Evolutionary conservation across 2,329 filamentous ascomycete genomes (phyloP).

Genomic region (Neoarthrinium moseri): DNA sequence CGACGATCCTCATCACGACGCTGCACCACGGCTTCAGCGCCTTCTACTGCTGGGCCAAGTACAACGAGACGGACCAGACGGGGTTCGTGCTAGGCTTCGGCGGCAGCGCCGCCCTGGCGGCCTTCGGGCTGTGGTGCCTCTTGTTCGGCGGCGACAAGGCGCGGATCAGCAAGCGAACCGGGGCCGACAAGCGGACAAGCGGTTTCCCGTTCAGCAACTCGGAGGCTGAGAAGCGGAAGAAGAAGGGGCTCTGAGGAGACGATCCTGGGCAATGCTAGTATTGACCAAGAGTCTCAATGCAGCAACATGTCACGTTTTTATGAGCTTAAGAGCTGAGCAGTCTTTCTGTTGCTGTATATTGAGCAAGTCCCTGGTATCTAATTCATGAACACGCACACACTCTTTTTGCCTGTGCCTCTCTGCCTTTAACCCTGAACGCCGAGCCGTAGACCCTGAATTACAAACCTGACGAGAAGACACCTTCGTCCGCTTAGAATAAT

Average conservation of each 20-base stretch:
- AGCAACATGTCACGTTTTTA: too few species aligned
- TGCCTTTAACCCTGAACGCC: too few species aligned
- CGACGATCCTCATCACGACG: conserved; percentile 64
- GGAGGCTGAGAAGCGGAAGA: conserved; percentile 30
- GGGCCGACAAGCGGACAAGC: conserved; percentile 39
- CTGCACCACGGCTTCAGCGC: conserved; percentile 63
- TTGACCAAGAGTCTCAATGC: too few species aligned
- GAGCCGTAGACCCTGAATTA: too few species aligned
- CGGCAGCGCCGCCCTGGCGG: conserved; percentile 55
- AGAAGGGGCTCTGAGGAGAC: conserved; percentile 8
- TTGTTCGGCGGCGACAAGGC: conserved; percentile 37
- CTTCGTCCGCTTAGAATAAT: too few species aligned
- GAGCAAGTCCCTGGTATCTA: too few species aligned
- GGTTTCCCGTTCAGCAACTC: conserved; percentile 37
- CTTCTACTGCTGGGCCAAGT: conserved; percentile 69
- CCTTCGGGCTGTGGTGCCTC: conserved; percentile 62
- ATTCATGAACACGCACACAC: too few species aligned
- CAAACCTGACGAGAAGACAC: too few species aligned
- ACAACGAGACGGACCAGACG: conserved; percentile 53
- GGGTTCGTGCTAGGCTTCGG: conserved; percentile 61
- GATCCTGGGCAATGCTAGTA: not conserved
- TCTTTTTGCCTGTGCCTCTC: too few species aligned
- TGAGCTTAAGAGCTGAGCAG: too few species aligned
- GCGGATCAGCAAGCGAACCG: conserved; percentile 35
- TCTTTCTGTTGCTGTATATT: too few species aligned